Conservation (phyloP, 345 rosid species). For the Abelmoschus esculentus region DNA sequence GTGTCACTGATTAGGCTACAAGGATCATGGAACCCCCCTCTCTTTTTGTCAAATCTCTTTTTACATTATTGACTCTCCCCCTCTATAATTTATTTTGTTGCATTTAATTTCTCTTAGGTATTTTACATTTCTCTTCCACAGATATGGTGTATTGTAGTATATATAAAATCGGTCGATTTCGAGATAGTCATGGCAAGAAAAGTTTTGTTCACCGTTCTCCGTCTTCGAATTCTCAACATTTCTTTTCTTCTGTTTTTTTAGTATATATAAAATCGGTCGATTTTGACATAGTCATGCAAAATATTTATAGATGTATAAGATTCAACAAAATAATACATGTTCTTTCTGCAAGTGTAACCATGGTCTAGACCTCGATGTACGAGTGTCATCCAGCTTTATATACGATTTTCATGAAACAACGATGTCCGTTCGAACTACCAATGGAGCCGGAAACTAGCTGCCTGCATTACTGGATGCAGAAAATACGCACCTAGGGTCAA, state of each 20-base stretch:
- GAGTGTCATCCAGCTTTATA: background rate
- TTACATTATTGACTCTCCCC: background rate
- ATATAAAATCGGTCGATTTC: constrained; percentile 32
- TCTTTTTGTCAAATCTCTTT: background rate
- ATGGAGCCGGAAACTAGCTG: constrained; percentile 56
- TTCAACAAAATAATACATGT: background rate
- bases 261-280: too few species aligned
- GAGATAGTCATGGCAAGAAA: constrained; percentile 19
- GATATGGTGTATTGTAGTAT: constrained; percentile 33
- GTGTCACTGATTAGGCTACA: background rate
- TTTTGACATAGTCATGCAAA: too few species aligned
- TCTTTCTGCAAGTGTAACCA: background rate
- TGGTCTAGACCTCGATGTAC: background rate
- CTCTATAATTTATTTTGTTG: constrained; percentile 17
- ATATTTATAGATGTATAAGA: background rate
- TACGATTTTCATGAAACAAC: background rate
- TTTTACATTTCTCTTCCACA: constrained; percentile 19
- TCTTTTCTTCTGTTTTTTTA: too few species aligned
- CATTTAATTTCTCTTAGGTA: constrained; percentile 25
- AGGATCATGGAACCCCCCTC: background rate
- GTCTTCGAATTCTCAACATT: background rate
- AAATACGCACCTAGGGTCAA: constrained; percentile 59
- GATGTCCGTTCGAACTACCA: constrained; percentile 35
- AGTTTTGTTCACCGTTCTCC: background rate
- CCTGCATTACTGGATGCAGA: constrained; percentile 68